Evolutionary conservation across 2,329 filamentous ascomycete species (phyloP), one percentile per base, ranked within the genome.

Genomic region (Venturia oleaginea): DNA sequence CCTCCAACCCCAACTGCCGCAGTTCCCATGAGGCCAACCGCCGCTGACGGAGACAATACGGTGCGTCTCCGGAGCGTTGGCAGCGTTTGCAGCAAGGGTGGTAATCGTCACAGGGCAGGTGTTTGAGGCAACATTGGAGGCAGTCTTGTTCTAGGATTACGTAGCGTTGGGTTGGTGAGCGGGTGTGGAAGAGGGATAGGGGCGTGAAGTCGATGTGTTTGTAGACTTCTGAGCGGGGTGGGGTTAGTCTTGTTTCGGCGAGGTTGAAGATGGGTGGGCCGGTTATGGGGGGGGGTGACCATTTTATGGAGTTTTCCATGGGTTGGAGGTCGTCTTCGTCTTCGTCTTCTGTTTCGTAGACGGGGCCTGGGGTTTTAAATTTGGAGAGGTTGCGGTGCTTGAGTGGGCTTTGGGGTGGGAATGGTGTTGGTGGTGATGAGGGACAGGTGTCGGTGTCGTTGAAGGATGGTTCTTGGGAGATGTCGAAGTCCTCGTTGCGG

Each of bases 61-160:
- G 46, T 13, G 37, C 63, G n/a, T 65, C 38, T 27, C 64, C 61
- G 15, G 59, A 27, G n/a, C 64, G 60, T 27, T 57, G 24, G 48
- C 64, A 65, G n/a, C 64, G 60, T 30, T 34, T 40, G 27, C 64
- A 65, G 24, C 34, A n/a, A 10, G 64, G 64, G 42, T 65, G 37
- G 24, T 30, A 34, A 13, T 59, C 27, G 22, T 65, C 59, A 48
- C 64, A 65, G 17, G 42, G 42, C 17, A 65, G 42, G 19, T 60
- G 24, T 40, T 65, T 65, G 22, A 64, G 22, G 30, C n/a, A 34
- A 30, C 64, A 65, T 64, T 65, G 60, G 27, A 65, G 61, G n/a
- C 64, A 65, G 61, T 63, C 54, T 51, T 61, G 63, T 30, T 60
- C 51, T 6, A 62, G 38, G 38, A 64, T 61, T n/a, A 40, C 17